Evolutionary conservation across 495 filamentous ascomycete genomes (phyloP), one percentile per base, ranked within the genome.

Genomic region (Tetracladium setigerum): DNA sequence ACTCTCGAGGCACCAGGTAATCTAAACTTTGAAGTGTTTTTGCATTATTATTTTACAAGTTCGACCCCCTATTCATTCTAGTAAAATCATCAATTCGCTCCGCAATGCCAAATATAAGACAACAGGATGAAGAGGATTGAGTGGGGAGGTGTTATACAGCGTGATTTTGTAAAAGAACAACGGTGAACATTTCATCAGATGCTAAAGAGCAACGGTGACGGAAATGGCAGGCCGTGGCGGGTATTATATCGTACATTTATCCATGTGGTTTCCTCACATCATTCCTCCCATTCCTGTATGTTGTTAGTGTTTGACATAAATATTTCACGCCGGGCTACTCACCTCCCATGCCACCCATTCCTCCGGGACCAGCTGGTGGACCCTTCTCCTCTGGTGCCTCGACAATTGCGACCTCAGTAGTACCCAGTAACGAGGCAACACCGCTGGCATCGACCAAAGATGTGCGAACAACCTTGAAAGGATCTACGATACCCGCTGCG

Each of bases 401-500:
- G 45, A 95, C 88, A 52, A 98, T 90, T 44, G 91, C 89, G 50
- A 95, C 91, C 70, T 98, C 92, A 53, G 94, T 98, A 57, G 92
- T 98, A 67, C 92, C 92, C 53, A 98, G 85, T 46, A 98, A 79
- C 44, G 90, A 96, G 35, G 92, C 91, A 57, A 98, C 92, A 73
- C 92, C 92, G 66, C 83, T 87, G 60, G 92, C 92, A 66, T 98
- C 92, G 62, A 90, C 77, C 31, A 98, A 80, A 46, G 85, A 88
- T 51, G 91, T 98, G 56, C 92, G 88, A 60, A 98, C 92, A 53
- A 98, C 92, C 85, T 98, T 98, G 77, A 98, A 82, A 39, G 92
- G 92, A 63, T 98, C 92, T 57, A 98, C 84, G 66, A 98, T 97
- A 83, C 92, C 92, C 49, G 86, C 77, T 53, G 80, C 66, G 66